These are phyloP conservation scores for Entophlyctis luteolus DNA, from an alignment of 192 early-diverging fungal species.

Conservation along the genomic window DNA sequence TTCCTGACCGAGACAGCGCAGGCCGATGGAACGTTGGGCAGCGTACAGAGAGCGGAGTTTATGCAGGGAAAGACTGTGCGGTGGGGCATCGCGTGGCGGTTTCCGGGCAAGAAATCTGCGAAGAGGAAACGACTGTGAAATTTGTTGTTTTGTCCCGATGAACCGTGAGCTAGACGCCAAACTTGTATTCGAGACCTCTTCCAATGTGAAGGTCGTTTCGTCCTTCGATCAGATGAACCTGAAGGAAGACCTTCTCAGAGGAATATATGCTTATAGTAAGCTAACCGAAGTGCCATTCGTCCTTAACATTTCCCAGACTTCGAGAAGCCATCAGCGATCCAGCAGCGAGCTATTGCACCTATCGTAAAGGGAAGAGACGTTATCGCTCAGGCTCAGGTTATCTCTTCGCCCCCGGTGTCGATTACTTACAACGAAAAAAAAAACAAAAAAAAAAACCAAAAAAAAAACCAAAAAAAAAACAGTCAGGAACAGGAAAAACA, in stretches of 20 bases:
- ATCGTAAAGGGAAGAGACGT: conserved; percentile 94
- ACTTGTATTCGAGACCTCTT: conserved; percentile 73
- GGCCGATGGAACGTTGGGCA: background rate
- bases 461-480: too few relatives aligned
- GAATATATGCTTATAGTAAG: conserved; percentile 97
- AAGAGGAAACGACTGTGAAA: background rate
- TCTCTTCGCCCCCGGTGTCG: too few relatives aligned
- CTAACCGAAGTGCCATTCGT: too few relatives aligned
- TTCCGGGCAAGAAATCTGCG: background rate
- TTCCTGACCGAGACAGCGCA: background rate
- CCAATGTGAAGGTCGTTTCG: conserved; percentile 75
- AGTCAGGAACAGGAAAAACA: conserved; percentile 99
- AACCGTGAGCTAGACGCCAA: too few relatives aligned
- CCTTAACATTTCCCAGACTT: conserved; percentile 26
- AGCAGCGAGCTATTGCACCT: conserved; percentile 92
- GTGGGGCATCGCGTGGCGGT: conserved; percentile 10
- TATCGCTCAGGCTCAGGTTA: conserved; percentile 98
- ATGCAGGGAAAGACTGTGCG: background rate
- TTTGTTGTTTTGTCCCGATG: too few relatives aligned
- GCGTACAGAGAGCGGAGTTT: background rate
- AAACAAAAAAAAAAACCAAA: too few relatives aligned
- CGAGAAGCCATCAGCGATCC: conserved; percentile 96
- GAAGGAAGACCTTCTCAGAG: conserved; percentile 93
- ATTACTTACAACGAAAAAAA: too few relatives aligned
- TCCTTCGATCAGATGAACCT: conserved; percentile 93